Base-by-base conservation (phyloP, 2,329 filamentous ascomycete species). In the Exophiala xenobiotica region DNA sequence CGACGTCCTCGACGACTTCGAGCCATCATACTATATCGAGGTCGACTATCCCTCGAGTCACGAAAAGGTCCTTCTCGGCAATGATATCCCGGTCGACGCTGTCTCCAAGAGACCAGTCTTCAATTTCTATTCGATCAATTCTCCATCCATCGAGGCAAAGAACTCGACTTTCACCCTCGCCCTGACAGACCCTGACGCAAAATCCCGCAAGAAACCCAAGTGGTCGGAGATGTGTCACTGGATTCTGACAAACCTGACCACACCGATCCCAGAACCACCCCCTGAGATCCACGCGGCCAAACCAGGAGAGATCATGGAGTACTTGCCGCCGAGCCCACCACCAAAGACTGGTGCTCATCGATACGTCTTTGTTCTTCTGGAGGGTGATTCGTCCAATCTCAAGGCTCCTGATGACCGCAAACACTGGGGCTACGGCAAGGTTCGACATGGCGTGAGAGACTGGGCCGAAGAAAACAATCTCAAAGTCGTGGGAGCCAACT, bases 151-250 rank as follows among this genome's bases (percentile, higher is more conserved):
- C 31, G 55, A 49, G 51, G 37, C 58, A 24, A 63, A 54, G 11
- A 64, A 69, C 38, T 51, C 58, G 11, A 59, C 54, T 31, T 76
- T 79, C 51, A 74, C 74, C 3, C 54, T 82, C 44, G 71, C 74
- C 8, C 67, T 82, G 3, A 81, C 79, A 1, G 79, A 83, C 60
- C 80, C 80, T 0, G 79, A 83, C 64, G 79, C 79, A n/a, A 78
- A 76, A 2, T 77, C 73, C 6, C 73, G 74, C 37, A 66, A 75
- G 1, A 64, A 82, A 53, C 78, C 79, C 1, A 69, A 78, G 48
- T 81, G 77, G 78, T 72, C 70, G 16, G 76, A 83, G 55, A 76
- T 82, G 66, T 82, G 78, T 61, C 80, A 82, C 62, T 82, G 78
- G 78, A 65, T 71, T 56, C 58, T 65, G 1, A 62, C 59, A 22